Evolutionary conservation across 495 filamentous ascomycete species (phyloP).

Genomic region (Hyphodiscus hymeniophilus): DNA sequence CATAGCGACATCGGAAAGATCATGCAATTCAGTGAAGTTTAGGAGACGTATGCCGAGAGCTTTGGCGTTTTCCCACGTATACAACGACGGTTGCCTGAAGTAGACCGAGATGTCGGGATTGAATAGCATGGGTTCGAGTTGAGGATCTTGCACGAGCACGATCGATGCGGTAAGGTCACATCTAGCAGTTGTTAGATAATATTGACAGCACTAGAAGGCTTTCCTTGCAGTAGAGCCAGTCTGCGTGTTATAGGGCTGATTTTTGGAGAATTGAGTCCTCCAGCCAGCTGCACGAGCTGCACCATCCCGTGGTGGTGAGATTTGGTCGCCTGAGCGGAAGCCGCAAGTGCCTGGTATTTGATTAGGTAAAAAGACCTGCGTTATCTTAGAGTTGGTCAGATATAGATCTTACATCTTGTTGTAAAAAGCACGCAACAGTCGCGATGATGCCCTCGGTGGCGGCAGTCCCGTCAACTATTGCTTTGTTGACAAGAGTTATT

Average conservation of each 20-base stretch:
- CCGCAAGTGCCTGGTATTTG: constrained; percentile 4
- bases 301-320: constrained; percentile 10
- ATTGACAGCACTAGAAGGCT: background rate
- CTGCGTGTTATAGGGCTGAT: constrained; percentile 6
- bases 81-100: constrained; percentile 4
- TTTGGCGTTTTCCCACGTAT: constrained; percentile 4
- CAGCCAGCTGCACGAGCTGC: constrained; percentile 5
- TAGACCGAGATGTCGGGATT: background rate
- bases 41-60: constrained; percentile 8
- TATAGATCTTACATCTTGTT: constrained; percentile 9
- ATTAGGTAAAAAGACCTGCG: background rate
- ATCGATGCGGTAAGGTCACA: constrained; percentile 8
- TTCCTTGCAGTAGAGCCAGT: constrained; percentile 7
- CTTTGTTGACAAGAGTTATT: constrained; percentile 11
- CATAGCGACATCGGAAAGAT: constrained; percentile 4
- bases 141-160: constrained; percentile 1
- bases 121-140: constrained; percentile 1
- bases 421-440: constrained; percentile 8
- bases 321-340: background rate
- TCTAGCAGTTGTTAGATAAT: background rate
- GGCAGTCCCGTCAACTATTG: constrained; percentile 1
- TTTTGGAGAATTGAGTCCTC: constrained; percentile 2
- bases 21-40: constrained; percentile 7
- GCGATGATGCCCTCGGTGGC: constrained; percentile 15
- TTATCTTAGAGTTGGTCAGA: too few species aligned